These are phyloP conservation scores for Phialemoniopsis sp. DNA, from an alignment of 2,329 filamentous ascomycete genomes.

Conservation along the genomic window DNA sequence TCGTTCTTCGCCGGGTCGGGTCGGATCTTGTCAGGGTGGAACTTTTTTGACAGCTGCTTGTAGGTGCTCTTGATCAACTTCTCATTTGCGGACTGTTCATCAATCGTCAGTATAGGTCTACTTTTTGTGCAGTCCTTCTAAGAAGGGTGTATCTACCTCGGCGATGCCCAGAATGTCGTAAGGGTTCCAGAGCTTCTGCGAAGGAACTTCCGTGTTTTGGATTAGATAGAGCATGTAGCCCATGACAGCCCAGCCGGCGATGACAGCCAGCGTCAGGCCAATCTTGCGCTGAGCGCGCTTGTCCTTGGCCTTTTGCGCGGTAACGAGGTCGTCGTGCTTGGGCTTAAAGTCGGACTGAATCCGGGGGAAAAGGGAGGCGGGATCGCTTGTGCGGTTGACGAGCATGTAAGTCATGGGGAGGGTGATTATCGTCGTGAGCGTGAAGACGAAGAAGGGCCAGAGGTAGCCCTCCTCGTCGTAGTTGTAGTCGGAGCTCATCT, in stretches of 20 bases:
- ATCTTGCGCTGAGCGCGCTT: conserved; percentile 85
- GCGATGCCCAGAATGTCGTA: conserved; percentile 90
- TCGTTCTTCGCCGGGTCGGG: conserved; percentile 85
- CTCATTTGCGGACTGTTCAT: conserved; percentile 67
- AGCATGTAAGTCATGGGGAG: conserved; percentile 87
- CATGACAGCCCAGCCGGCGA: conserved; percentile 79
- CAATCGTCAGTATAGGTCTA: conserved; percentile 4
- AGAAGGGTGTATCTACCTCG: conserved; percentile 50
- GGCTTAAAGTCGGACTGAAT: conserved; percentile 80
- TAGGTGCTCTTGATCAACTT: conserved; percentile 91
- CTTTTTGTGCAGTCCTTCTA: not conserved
- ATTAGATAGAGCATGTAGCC: conserved; percentile 92
- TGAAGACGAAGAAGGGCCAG: conserved; percentile 98
- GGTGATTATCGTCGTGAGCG: conserved; percentile 81
- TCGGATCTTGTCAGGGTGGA: conserved; percentile 89
- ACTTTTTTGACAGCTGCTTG: conserved; percentile 77
- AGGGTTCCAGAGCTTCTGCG: conserved; percentile 87
- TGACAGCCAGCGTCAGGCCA: conserved; percentile 74
- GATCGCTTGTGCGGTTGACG: conserved; percentile 70
- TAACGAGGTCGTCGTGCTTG: conserved; percentile 78
- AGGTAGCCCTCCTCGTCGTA: conserved; percentile 98
- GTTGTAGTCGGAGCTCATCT: conserved; percentile 91
- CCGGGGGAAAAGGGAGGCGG: conserved; percentile 75
- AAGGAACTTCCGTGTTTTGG: conserved; percentile 65
- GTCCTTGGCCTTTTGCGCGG: conserved; percentile 77